A percentile compares a stretch with the other conserved stretches of the same genome.
These are phyloP conservation scores for Pestalotiopsis sp. DNA, from an alignment of 2,329 filamentous ascomycete species.

Conservation along the genomic window DNA sequence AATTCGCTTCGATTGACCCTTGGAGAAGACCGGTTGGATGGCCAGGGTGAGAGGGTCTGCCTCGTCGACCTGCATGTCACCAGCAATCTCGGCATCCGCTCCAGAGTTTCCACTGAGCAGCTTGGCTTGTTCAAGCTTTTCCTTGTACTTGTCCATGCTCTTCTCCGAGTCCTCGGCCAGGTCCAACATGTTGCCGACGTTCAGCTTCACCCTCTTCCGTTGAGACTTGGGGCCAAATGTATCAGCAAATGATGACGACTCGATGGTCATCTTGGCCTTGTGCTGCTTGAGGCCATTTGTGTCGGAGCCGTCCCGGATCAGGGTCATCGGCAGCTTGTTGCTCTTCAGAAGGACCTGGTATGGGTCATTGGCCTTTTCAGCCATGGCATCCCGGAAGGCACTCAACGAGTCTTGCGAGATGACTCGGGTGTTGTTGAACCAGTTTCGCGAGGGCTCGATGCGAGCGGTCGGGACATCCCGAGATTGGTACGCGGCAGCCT, in stretches of 20 bases:
- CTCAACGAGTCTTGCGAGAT: slow-evolving; percentile 88
- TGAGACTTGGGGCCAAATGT: slow-evolving; percentile 95
- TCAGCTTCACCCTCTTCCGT: slow-evolving; percentile 88
- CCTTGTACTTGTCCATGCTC: slow-evolving; percentile 80
- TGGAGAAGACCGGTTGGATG: slow-evolving; percentile 87
- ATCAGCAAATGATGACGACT: slow-evolving; percentile 81
- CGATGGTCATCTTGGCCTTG: slow-evolving; percentile 89
- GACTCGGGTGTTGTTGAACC: slow-evolving; percentile 92
- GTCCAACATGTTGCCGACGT: slow-evolving; percentile 79
- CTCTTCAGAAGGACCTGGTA: slow-evolving; percentile 95
- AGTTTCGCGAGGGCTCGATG: slow-evolving; percentile 95
- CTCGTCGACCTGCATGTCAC: slow-evolving; percentile 36
- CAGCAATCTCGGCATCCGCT: slow-evolving; percentile 48
- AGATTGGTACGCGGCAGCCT: slow-evolving; percentile 83
- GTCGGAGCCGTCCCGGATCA: slow-evolving; percentile 79
- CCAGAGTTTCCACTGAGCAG: slow-evolving; percentile 73
- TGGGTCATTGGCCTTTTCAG: slow-evolving; percentile 85
- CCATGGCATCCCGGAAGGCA: slow-evolving; percentile 89
- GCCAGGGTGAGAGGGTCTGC: slow-evolving; percentile 60
- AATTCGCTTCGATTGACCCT: slow-evolving; percentile 70
- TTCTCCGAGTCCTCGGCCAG: slow-evolving; percentile 79
- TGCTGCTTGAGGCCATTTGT: slow-evolving; percentile 90
- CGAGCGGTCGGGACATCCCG: slow-evolving; percentile 79
- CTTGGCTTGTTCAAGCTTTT: slow-evolving; percentile 77
- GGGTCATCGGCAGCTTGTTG: slow-evolving; percentile 94